phyloP scores from a whole-genome alignment of 495 filamentous ascomycete genomes.

The Chaetomium cochliodes region DNA sequence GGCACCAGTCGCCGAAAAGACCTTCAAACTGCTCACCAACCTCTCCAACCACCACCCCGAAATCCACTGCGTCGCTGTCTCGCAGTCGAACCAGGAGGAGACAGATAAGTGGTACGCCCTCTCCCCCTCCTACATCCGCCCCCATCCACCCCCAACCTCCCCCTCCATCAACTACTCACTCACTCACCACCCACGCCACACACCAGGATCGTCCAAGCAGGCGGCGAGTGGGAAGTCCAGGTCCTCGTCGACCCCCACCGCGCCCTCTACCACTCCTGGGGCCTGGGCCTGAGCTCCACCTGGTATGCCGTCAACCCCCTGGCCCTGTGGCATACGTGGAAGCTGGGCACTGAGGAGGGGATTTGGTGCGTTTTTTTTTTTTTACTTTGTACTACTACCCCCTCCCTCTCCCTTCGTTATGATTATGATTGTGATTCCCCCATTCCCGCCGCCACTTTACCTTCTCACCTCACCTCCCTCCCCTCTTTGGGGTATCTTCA shows the following conservation, averaged over 20 bases:
- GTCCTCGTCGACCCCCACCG: slow-evolving; percentile 55
- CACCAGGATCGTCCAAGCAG: slow-evolving; percentile 51
- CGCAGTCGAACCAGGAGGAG: slow-evolving; percentile 50
- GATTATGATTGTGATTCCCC: too few species aligned
- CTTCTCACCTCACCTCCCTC: too few species aligned
- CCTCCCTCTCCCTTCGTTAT: too few species aligned
- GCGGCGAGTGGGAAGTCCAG: slow-evolving; percentile 52
- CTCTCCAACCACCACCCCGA: slow-evolving; percentile 42
- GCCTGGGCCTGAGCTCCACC: slow-evolving; percentile 50
- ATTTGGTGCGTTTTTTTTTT: slow-evolving; percentile 49
- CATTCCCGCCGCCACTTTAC: too few species aligned
- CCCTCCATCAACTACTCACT: not conserved
- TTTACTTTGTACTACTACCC: too few species aligned
- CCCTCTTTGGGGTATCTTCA: too few species aligned
- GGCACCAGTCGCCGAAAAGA: slow-evolving; percentile 16
- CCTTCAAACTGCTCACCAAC: slow-evolving; percentile 12
- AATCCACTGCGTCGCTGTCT: slow-evolving; percentile 58
- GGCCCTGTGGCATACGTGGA: slow-evolving; percentile 48
- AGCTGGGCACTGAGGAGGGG: slow-evolving; percentile 51
- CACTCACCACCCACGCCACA: not conserved
- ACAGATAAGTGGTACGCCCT: slow-evolving; percentile 52
- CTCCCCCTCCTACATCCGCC: not conserved
- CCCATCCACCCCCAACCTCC: not conserved
- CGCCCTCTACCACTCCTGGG: slow-evolving; percentile 54
- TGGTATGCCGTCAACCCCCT: slow-evolving; percentile 53